Evolutionary conservation across 805 yeast species (phyloP), one percentile per base, ranked within the genome.

Genomic region (Jamesozyma spencerorum): DNA sequence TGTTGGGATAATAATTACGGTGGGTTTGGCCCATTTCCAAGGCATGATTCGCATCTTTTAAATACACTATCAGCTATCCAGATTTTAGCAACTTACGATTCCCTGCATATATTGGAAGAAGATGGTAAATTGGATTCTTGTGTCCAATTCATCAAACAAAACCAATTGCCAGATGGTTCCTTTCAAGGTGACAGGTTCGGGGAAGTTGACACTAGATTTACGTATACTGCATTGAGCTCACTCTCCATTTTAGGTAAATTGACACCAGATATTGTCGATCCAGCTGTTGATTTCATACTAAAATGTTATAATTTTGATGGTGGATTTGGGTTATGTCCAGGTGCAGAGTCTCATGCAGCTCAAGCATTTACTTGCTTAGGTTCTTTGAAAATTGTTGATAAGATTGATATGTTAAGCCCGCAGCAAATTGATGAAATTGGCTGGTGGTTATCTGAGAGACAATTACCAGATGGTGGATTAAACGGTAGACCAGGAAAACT

Each of bases 401-500:
- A 70, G 14, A 58, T 90, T 18, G 77, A 82, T 49, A 64, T 59
- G 2, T 60, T 68, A 35, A 61, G 58, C 3, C 42, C 50, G 5
- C 63, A 61, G 24, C 63, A 64, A 38, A 40, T 57, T 5, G 74
- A 74, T 20, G 59, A 72, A 36, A 66, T 85, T 11, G 78, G 80
- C 2, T 77, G 83, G 75, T 92, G 98, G 97, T 68, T 92, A 15
- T 73, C 90, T 52, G 97, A 92, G 56, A 68, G 99, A 43, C 99
- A 92, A 60, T 73, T 85, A 7, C 66, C 65, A 14, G 72, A 72
- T 22, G 99, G 99, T 5, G 99, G 99, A 0, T 69, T 92, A 41
- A 92, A 92, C 56, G 99, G 99, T 1, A 72, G 99, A 38, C 96
- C 97, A 0, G 95, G 92, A 44, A 92, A 92, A 58, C 64, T 86